A percentile compares a stretch with the other conserved stretches of the same genome.
These are phyloP conservation scores for Leptoxyphium fumago DNA, from an alignment of 2,329 filamentous ascomycete genomes.

Conservation along the genomic window DNA sequence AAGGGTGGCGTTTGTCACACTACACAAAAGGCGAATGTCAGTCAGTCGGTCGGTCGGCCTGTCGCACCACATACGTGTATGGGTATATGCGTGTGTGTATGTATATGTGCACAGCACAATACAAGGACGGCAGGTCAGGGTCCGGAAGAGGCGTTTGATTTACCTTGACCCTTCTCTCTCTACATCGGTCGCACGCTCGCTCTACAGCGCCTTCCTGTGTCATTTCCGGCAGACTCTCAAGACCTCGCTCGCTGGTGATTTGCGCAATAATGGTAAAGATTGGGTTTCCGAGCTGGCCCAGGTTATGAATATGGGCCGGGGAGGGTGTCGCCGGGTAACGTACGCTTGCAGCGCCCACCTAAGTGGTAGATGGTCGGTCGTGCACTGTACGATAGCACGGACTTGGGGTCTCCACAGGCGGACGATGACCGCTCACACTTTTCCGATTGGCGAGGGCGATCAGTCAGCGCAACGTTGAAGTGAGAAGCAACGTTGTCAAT, in stretches of 20 bases:
- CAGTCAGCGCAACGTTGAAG: background rate
- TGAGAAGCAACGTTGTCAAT: too few relatives aligned
- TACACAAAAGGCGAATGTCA: conserved; percentile 1
- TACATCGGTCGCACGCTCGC: conserved; percentile 20
- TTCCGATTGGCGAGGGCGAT: background rate
- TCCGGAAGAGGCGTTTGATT: conserved; percentile 1
- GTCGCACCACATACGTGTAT: background rate
- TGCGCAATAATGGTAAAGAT: too few relatives aligned
- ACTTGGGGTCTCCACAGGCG: too few relatives aligned
- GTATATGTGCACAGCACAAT: background rate
- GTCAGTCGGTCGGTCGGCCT: background rate
- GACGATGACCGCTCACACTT: too few relatives aligned
- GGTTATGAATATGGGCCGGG: too few relatives aligned
- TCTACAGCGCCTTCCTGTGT: conserved; percentile 12
- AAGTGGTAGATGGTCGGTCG: too few relatives aligned
- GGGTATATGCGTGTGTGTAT: too few relatives aligned
- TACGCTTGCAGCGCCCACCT: too few relatives aligned
- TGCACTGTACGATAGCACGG: background rate
- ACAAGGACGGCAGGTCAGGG: background rate
- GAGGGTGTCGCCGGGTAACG: too few relatives aligned
- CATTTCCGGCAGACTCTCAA: conserved; percentile 5
- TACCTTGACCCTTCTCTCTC: conserved; percentile 21
- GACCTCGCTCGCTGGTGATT: too few relatives aligned
- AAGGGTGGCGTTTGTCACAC: conserved; percentile 19
- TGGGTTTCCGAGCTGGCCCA: too few relatives aligned